Evolutionary conservation across 2,329 filamentous ascomycete genomes (phyloP), one percentile per base, ranked within the genome.

Genomic region (Nigrospora oryzae): DNA sequence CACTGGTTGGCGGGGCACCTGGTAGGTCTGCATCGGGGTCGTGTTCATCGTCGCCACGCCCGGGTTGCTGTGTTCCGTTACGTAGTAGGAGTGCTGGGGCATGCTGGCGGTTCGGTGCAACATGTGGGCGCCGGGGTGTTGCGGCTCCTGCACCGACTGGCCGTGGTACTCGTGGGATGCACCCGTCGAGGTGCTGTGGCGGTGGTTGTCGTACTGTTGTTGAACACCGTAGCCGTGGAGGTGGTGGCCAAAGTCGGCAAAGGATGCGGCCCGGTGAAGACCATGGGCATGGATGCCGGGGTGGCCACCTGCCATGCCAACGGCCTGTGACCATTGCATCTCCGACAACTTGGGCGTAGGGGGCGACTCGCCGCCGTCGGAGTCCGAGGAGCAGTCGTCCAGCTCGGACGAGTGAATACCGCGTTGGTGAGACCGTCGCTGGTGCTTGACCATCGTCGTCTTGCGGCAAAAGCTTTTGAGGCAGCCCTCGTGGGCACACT

Each of bases 401-500:
- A 71, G 57, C 53, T 81, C 76, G 44, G 74, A 73, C 36, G 73
- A 69, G 53, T 79, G 70, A 45, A 77, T 64, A 34, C 78, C 73
- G 50, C 77, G 72, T 54, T 81, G 76, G 56, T 83, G 78, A 2
- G 77, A 79, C 23, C 77, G 69, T 43, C 78, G 68, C 57, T 83
- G 77, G 57, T 83, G 79, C 63, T 83, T 83, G 44, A 83, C 76
- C 79, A 83, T 81, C 45, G 81, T 85, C 5, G 81, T 85, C 61
- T 86, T 86, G 44, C 83, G 73, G 62, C 82, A 86, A 60, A 86
- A 86, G 61, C 82, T 82, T 64, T 83, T 84, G 33, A 74, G 60
- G 56, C 81, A 84, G 31, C 77, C 77, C 35, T 77, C 69, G 51
- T 81, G 76, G 38, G 70, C 68, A 52, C 80, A 83, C 51, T 74